phyloP scores from a whole-genome alignment of 1,284 basidiomycete genomes.

The Ustanciosporium gigantosporum region DNA sequence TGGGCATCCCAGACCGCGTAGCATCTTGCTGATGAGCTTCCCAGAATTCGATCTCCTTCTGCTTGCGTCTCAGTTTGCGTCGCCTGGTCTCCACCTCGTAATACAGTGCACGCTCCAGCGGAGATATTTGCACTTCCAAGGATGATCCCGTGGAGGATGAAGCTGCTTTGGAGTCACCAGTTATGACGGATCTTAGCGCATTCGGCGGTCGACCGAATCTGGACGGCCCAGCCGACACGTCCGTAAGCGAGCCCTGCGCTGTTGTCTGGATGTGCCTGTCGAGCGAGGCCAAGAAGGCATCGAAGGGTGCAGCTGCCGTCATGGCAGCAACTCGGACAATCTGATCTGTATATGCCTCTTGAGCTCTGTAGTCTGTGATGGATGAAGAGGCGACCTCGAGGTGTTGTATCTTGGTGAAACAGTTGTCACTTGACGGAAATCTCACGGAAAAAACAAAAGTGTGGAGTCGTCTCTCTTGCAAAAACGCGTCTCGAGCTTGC shows the following conservation, averaged over 20 bases:
- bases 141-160: too few relatives aligned
- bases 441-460: too few relatives aligned
- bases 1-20: conserved; percentile 7
- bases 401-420: too few relatives aligned
- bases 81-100: conserved; percentile 28
- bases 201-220: not conserved
- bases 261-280: not conserved
- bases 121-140: conserved; percentile 6
- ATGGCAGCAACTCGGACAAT: not conserved
- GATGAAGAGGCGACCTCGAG: too few relatives aligned
- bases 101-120: conserved; percentile 33
- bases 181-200: not conserved
- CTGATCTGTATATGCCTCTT: too few relatives aligned
- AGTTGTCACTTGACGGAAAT: too few relatives aligned
- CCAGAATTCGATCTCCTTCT: conserved; percentile 36
- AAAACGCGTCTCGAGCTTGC: too few relatives aligned
- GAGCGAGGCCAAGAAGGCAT: not conserved
- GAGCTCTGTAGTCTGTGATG: too few relatives aligned
- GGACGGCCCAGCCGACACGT: not conserved
- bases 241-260: not conserved
- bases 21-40: conserved; percentile 17
- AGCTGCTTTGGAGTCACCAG: not conserved
- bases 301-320: not conserved
- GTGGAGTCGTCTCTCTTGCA: too few relatives aligned
- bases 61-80: conserved; percentile 6